Percentiles rank a stretch among this genome's conserved stretches.
Conservation (phyloP, 805 yeast species). For the Sporopachydermia lactativora region DNA sequence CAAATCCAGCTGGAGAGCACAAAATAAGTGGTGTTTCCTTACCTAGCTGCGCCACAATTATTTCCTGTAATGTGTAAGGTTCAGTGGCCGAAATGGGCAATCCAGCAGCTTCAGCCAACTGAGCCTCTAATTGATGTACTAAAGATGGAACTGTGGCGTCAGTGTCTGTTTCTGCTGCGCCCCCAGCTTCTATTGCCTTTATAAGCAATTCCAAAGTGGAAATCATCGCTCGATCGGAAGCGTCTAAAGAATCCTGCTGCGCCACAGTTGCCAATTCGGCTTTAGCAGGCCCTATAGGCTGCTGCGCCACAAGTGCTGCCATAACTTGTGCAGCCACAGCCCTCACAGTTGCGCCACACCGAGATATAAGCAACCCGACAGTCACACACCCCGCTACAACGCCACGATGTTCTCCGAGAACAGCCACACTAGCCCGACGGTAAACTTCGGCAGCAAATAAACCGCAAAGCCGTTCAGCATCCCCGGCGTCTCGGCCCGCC, state of each 20-base stretch:
- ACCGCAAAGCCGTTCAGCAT: slow-evolving; percentile 3
- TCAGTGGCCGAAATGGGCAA: not conserved
- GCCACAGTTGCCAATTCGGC: no score
- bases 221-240: not conserved
- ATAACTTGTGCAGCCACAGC: not conserved
- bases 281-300: no score
- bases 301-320: no score
- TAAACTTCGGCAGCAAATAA: slow-evolving; percentile 25
- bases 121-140: no score
- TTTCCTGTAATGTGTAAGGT: slow-evolving; percentile 8
- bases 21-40: slow-evolving; percentile 30
- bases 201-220: not conserved
- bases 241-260: not conserved
- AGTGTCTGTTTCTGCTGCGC: not conserved
- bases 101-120: not conserved
- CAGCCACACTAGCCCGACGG: slow-evolving; percentile 30
- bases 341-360: not conserved
- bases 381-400: slow-evolving; percentile 22
- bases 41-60: slow-evolving; percentile 12
- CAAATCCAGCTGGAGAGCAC: slow-evolving; percentile 48
- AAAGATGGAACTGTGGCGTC: no score
- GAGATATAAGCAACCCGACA: not conserved
- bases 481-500: slow-evolving; percentile 5
- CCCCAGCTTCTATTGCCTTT: not conserved
- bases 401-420: slow-evolving; percentile 30